Evolutionary conservation across 768 basidiomycete genomes (phyloP).

Genomic region (Pulveroboletus sp.): DNA sequence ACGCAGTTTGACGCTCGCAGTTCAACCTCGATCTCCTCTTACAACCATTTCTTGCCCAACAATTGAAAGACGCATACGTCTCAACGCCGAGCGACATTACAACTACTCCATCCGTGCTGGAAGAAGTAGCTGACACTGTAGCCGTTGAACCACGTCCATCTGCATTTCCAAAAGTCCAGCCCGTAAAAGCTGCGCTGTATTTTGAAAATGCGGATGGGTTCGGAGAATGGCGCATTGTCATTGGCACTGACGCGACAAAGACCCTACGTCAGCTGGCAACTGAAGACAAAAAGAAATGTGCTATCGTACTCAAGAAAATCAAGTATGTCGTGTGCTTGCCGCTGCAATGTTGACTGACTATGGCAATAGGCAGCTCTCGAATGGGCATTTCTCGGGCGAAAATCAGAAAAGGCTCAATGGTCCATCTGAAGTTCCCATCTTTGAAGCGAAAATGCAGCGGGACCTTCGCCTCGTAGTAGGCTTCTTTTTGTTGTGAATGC

Average conservation of each 20-base stretch:
- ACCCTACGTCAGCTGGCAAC: constrained; percentile 47
- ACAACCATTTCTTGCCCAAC: constrained; percentile 11
- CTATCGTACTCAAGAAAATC: constrained; percentile 64
- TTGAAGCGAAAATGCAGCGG: constrained; percentile 62
- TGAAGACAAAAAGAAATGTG: constrained; percentile 44
- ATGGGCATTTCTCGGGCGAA: constrained; percentile 63
- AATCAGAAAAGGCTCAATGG: constrained; percentile 61
- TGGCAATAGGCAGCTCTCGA: constrained; percentile 55
- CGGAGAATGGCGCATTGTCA: constrained; percentile 62
- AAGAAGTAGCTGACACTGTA: background rate
- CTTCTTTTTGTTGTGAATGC: background rate
- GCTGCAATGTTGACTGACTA: background rate
- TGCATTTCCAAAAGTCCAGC: constrained; percentile 47
- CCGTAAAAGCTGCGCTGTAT: constrained; percentile 57
- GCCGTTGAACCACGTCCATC: constrained; percentile 14
- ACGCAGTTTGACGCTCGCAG: constrained; percentile 16
- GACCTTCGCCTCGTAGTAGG: constrained; percentile 50
- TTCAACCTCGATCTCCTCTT: constrained; percentile 24
- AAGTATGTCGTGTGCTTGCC: constrained; percentile 37
- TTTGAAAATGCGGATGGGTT: constrained; percentile 58
- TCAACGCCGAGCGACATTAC: background rate
- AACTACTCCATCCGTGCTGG: background rate
- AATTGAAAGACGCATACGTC: constrained; percentile 10
- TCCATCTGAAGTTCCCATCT: constrained; percentile 50
- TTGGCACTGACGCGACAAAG: constrained; percentile 47